Conservation (phyloP, 169 alveolate genomes). For the Cryptosporidium ryanae region DNA sequence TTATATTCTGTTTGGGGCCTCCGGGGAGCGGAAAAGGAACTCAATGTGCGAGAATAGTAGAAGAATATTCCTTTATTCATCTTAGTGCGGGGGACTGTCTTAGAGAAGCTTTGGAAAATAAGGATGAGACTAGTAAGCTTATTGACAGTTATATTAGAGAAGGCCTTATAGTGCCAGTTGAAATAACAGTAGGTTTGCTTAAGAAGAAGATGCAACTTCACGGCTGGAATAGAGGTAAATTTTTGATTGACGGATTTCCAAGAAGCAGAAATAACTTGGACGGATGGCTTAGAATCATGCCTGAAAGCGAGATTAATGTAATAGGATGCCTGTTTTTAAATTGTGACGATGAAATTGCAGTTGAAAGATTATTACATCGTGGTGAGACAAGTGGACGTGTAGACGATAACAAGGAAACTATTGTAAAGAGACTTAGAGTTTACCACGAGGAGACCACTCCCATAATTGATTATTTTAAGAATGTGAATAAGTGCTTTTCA, state of each 20-base stretch:
- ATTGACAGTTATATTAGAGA: slow-evolving; percentile 86
- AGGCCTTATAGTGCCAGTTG: slow-evolving; percentile 95
- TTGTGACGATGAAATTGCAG: slow-evolving; percentile 84
- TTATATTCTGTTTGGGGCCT: slow-evolving; percentile 80
- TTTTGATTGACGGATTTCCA: slow-evolving; percentile 97
- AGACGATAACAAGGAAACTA: slow-evolving; percentile 94
- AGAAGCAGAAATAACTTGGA: slow-evolving; percentile 89
- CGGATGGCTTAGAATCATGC: slow-evolving; percentile 86
- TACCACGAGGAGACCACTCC: slow-evolving; percentile 92
- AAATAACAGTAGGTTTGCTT: slow-evolving; percentile 90
- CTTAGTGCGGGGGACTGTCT: slow-evolving; percentile 93
- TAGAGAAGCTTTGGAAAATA: slow-evolving; percentile 83
- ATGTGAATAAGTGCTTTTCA: slow-evolving; percentile 83
- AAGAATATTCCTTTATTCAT: slow-evolving; percentile 86
- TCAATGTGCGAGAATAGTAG: slow-evolving; percentile 85
- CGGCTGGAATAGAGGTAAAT: slow-evolving; percentile 89
- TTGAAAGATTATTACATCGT: slow-evolving; percentile 83
- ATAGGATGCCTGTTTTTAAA: slow-evolving; percentile 81
- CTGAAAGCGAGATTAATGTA: slow-evolving; percentile 78
- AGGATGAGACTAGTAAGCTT: slow-evolving; percentile 85
- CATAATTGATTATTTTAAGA: slow-evolving; percentile 86
- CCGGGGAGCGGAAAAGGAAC: slow-evolving; percentile 92
- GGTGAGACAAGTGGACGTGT: slow-evolving; percentile 92
- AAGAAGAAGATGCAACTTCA: slow-evolving; percentile 88
- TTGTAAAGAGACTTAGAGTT: slow-evolving; percentile 91